Conservation (phyloP, 2,329 filamentous ascomycete genomes). For the Fusarium lateritium region DNA sequence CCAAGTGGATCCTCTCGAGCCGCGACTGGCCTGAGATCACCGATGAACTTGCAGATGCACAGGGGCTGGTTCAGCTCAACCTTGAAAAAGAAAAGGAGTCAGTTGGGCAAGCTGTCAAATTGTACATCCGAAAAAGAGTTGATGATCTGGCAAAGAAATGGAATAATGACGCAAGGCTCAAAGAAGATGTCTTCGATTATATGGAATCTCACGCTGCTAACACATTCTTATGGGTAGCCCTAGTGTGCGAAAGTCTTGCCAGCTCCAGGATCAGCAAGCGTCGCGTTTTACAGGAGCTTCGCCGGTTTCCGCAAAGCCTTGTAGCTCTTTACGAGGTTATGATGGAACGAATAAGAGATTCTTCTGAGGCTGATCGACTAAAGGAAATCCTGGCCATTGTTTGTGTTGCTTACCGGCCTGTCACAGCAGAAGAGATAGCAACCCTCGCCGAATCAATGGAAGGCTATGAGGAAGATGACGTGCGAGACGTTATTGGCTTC, state of each 20-base stretch:
- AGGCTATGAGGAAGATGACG: slow-evolving; percentile 11
- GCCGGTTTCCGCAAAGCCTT: neutral
- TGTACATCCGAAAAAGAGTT: neutral
- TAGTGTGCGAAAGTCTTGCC: neutral
- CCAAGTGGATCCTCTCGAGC: neutral
- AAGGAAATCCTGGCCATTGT: slow-evolving; percentile 54
- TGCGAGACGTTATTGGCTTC: slow-evolving; percentile 50
- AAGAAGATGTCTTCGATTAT: neutral
- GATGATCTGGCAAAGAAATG: neutral
- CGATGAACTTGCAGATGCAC: neutral
- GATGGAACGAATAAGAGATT: slow-evolving; percentile 52
- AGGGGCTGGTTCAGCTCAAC: neutral
- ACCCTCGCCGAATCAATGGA: neutral
- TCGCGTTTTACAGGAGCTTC: neutral
- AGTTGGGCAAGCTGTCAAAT: neutral
- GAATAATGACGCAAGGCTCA: neutral
- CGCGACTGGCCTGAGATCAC: neutral
- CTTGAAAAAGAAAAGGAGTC: neutral
- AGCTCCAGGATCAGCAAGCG: neutral
- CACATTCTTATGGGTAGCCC: slow-evolving; percentile 2
- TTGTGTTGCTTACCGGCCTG: slow-evolving; percentile 54
- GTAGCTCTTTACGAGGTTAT: slow-evolving; percentile 56
- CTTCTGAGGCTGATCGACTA: slow-evolving; percentile 51
- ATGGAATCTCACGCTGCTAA: neutral
- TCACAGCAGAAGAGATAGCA: slow-evolving; percentile 54